Percentiles rank a stretch among this genome's conserved stretches.
phyloP scores from a whole-genome alignment of 306 rosid genomes.

The Vigna trinervia region DNA sequence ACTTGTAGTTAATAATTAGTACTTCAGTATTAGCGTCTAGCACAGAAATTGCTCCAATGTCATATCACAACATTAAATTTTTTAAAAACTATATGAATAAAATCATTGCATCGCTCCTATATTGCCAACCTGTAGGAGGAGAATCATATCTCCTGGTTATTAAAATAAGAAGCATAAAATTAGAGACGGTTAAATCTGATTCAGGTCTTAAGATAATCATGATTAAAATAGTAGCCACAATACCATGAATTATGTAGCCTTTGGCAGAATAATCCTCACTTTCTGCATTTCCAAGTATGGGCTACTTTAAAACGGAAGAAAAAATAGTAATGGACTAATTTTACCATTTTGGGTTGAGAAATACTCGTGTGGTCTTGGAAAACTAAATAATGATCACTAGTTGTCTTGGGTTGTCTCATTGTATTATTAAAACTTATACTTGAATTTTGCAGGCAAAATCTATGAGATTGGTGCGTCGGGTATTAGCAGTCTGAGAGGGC shows the following conservation, averaged over 20 bases:
- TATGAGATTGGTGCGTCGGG: constrained; percentile 59
- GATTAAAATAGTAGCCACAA: background rate
- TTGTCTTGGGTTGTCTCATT: background rate
- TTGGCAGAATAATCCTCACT: constrained; percentile 3
- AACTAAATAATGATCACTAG: constrained; percentile 24
- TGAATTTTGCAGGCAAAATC: constrained; percentile 57
- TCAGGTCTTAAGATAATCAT: background rate
- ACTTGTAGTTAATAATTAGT: background rate
- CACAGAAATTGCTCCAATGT: background rate
- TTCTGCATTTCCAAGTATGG: background rate
- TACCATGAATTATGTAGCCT: background rate
- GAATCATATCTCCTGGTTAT: too few species aligned
- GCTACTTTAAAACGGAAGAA: background rate
- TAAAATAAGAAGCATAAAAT: background rate
- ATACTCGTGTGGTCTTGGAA: background rate
- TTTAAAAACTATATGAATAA: background rate
- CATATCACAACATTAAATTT: background rate
- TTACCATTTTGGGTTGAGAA: background rate
- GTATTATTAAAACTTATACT: constrained; percentile 14
- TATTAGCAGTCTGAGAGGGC: constrained; percentile 53
- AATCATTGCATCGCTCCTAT: background rate
- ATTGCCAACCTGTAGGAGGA: too few species aligned
- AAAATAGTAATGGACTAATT: background rate
- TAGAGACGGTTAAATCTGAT: background rate
- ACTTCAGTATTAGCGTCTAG: background rate